Percentiles rank a stretch among this genome's conserved stretches.
Evolutionary conservation across 2,329 filamentous ascomycete species (phyloP).

Genomic region (Botrytis aclada): DNA sequence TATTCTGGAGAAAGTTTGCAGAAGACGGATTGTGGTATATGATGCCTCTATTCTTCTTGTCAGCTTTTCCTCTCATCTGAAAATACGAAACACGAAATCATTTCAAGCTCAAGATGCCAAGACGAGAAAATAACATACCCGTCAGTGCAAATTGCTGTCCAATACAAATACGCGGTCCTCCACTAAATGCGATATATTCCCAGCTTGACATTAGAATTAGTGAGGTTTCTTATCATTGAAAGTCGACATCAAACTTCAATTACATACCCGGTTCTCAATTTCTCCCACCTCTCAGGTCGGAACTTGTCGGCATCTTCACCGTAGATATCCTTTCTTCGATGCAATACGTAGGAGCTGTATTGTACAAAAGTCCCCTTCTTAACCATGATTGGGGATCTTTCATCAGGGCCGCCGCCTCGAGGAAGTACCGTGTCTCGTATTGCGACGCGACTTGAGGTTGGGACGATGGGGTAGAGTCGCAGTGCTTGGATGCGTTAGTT

Average conservation of each 20-base stretch:
- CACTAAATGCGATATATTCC: constrained; percentile 74
- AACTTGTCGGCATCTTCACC: constrained; percentile 51
- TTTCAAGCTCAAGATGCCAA: constrained; percentile 29
- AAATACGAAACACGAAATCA: rapidly evolving
- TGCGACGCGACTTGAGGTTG: constrained; percentile 51
- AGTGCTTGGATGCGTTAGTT: constrained; percentile 41
- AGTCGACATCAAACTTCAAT: not conserved
- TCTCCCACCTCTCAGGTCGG: constrained; percentile 36
- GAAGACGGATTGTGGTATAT: constrained; percentile 37
- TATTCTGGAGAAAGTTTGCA: constrained; percentile 35
- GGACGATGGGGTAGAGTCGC: constrained; percentile 46
- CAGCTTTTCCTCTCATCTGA: constrained; percentile 32
- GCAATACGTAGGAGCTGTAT: constrained; percentile 35
- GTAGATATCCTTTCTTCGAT: constrained; percentile 54
- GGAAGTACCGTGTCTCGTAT: constrained; percentile 43
- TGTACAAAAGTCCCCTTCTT: constrained; percentile 28
- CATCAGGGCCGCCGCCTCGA: constrained; percentile 39
- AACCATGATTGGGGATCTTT: constrained; percentile 36
- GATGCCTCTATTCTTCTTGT: constrained; percentile 43
- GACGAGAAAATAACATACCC: constrained; percentile 22
- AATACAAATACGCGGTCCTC: constrained; percentile 67
- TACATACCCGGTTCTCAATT: constrained; percentile 26
- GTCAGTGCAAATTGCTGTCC: constrained; percentile 45
- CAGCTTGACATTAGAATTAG: constrained; percentile 55
- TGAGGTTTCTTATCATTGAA: not conserved